These are phyloP conservation scores for Coccomyxa sp. DNA, from an alignment of 139 green algal genomes.

Conservation along the genomic window DNA sequence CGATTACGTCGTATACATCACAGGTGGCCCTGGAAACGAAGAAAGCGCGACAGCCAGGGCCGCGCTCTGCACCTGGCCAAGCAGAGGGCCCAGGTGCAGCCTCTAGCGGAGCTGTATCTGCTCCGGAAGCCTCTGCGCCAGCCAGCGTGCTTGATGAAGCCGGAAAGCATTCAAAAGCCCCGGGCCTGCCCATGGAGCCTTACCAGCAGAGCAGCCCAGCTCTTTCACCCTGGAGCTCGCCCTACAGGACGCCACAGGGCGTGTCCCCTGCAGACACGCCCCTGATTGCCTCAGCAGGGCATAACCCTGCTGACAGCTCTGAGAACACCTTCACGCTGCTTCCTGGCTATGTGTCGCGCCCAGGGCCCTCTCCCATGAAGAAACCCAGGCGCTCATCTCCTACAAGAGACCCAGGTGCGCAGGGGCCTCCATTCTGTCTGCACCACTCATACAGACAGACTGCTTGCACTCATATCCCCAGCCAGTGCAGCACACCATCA, in stretches of 20 bases:
- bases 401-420: no score
- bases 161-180: no score
- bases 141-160: no score
- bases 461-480: no score
- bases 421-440: no score
- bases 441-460: no score
- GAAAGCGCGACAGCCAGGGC: neutral
- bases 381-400: neutral
- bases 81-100: neutral
- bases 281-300: neutral
- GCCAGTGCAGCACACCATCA: no score
- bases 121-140: no score
- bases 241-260: neutral
- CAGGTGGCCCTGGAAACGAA: neutral
- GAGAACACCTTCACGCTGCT: constrained; percentile 3
- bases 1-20: neutral
- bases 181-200: no score
- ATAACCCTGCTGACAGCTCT: neutral
- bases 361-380: neutral
- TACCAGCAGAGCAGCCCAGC: no score
- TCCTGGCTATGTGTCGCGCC: neutral
- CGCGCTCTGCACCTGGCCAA: neutral
- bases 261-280: neutral
- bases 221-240: neutral
- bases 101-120: no score